Conservation (phyloP, 176 grass and related monocot species). For the Musa acuminata region DNA sequence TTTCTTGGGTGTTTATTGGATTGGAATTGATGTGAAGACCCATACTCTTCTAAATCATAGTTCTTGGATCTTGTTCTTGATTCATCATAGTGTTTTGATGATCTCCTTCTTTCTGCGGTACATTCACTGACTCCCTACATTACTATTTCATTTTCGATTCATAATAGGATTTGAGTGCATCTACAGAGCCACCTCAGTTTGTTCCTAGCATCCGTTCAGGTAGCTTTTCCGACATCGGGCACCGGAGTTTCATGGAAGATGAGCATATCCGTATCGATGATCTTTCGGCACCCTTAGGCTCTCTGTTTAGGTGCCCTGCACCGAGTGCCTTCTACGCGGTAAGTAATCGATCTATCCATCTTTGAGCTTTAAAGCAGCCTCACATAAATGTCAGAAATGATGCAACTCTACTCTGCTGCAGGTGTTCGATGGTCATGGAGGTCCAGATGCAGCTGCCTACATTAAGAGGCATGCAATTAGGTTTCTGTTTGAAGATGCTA, state of each 20-base stretch:
- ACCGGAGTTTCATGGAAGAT: conserved; percentile 9
- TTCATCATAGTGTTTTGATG: neutral
- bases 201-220: conserved; percentile 15
- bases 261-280: conserved; percentile 18
- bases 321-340: conserved; percentile 18
- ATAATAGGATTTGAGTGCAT: conserved; percentile 2
- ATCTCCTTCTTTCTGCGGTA: neutral
- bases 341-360: neutral
- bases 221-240: conserved; percentile 13
- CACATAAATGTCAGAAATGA: neutral
- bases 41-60: neutral
- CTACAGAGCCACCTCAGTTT: conserved; percentile 3
- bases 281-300: conserved; percentile 12
- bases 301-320: neutral
- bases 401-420: neutral
- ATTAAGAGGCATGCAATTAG: conserved; percentile 18
- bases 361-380: neutral
- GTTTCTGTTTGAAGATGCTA: conserved; percentile 13
- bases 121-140: neutral
- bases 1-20: neutral
- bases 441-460: conserved; percentile 12
- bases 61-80: neutral
- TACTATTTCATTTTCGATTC: neutral
- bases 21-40: too few species aligned
- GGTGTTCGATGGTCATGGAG: conserved; percentile 23